These are phyloP conservation scores for Paramecium sonneborni DNA, from an alignment of 73 alveolate species.

Conservation along the genomic window DNA sequence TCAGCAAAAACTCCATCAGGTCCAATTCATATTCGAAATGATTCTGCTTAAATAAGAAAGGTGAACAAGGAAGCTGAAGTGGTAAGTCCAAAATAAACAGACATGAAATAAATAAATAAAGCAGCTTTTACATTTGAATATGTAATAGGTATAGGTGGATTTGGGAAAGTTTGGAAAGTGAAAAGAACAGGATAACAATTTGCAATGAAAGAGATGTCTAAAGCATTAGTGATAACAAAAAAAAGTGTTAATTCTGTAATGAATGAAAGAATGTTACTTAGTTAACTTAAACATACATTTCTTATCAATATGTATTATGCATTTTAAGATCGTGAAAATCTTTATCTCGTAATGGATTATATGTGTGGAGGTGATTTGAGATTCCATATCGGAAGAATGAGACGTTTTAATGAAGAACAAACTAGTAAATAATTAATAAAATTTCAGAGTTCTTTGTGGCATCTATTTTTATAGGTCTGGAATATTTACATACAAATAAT, in stretches of 20 bases:
- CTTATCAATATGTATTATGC: constrained; percentile 93
- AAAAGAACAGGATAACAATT: constrained; percentile 55
- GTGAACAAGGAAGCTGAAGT: constrained; percentile 19
- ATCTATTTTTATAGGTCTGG: constrained; percentile 73
- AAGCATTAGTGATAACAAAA: constrained; percentile 68
- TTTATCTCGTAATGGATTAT: constrained; percentile 88
- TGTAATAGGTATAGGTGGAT: constrained; percentile 82
- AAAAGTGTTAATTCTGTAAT: constrained; percentile 89
- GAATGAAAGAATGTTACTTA: constrained; percentile 90
- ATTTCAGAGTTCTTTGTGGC: constrained; percentile 75
- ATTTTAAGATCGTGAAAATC: constrained; percentile 90
- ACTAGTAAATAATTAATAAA: constrained; percentile 72
- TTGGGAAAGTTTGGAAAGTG: constrained; percentile 86
- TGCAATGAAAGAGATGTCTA: constrained; percentile 69
- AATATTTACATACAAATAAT: constrained; percentile 74
- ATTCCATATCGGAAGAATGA: constrained; percentile 82
- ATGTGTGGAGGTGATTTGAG: constrained; percentile 96
- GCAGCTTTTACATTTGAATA: constrained; percentile 65
- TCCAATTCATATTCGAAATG: constrained; percentile 36
- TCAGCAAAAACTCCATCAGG: constrained; percentile 6
- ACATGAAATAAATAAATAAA: not conserved
- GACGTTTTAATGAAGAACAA: constrained; percentile 89
- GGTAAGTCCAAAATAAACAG: constrained; percentile 14
- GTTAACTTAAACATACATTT: constrained; percentile 81
- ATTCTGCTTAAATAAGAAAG: constrained; percentile 15